Percentiles rank a stretch among this genome's conserved stretches.
Evolutionary conservation across 2,329 filamentous ascomycete species (phyloP).

Genomic region (Botrytis squamosa): DNA sequence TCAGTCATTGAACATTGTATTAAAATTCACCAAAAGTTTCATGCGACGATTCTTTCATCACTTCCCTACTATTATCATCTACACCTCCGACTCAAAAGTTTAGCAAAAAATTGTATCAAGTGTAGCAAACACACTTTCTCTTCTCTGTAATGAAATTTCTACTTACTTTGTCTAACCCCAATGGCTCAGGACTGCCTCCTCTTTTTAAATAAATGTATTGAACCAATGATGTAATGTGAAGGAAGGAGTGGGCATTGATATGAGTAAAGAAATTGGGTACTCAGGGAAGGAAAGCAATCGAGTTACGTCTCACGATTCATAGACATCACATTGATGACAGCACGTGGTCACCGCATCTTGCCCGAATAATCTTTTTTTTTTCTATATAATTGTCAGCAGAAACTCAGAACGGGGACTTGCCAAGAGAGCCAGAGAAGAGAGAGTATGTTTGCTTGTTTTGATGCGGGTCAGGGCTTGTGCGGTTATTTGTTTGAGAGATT

Average conservation of each 20-base stretch:
- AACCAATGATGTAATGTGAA: background rate
- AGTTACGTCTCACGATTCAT: background rate
- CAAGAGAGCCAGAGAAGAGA: slow-evolving; percentile 14
- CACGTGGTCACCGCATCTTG: background rate
- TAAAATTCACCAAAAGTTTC: background rate
- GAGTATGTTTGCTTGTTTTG: slow-evolving; percentile 10
- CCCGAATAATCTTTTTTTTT: slow-evolving; percentile 2
- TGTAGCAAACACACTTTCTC: slow-evolving; percentile 10
- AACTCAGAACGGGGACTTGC: background rate
- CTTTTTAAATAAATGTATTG: background rate
- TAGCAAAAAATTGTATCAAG: background rate
- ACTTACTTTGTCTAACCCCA: slow-evolving; percentile 10
- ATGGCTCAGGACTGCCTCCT: background rate
- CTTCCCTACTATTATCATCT: background rate
- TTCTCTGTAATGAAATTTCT: background rate
- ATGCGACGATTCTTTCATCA: background rate
- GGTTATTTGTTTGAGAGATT: background rate
- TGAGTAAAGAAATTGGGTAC: background rate
- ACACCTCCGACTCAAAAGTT: background rate
- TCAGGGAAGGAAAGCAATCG: background rate
- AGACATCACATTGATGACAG: background rate
- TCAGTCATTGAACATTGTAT: background rate
- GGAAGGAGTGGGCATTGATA: background rate
- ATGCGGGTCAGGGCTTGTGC: background rate
- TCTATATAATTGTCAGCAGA: slow-evolving; percentile 1